Evolutionary conservation across 495 filamentous ascomycete species (phyloP).

Genomic region (Penicillium steckii): DNA sequence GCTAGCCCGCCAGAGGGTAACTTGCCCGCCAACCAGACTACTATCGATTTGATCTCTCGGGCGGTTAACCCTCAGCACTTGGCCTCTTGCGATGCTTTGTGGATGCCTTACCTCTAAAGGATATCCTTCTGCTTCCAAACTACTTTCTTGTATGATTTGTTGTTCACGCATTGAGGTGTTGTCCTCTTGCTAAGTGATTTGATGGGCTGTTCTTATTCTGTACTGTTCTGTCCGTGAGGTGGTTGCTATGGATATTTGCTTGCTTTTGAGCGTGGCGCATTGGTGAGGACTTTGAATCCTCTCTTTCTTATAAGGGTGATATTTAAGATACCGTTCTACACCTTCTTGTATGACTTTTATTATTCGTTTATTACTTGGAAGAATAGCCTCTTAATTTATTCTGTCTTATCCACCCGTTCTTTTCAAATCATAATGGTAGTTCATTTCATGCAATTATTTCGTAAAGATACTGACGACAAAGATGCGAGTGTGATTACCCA

Average conservation of each 20-base stretch:
- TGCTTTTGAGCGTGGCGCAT: constrained; percentile 37
- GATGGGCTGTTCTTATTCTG: neutral
- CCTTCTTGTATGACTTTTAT: constrained; percentile 20
- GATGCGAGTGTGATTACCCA: too few species aligned
- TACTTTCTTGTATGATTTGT: constrained; percentile 14
- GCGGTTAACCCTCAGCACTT: constrained; percentile 86
- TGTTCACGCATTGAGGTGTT: constrained; percentile 5
- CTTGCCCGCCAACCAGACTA: constrained; percentile 92
- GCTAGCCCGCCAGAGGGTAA: constrained; percentile 63
- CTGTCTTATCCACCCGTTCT: neutral
- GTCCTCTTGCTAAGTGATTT: neutral
- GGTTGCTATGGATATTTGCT: constrained; percentile 14
- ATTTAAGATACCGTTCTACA: constrained; percentile 28
- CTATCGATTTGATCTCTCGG: constrained; percentile 83
- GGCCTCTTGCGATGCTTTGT: constrained; percentile 81
- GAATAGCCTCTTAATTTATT: constrained; percentile 11
- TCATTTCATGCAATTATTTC: neutral
- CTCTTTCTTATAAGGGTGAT: constrained; percentile 10
- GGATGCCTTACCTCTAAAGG: constrained; percentile 90
- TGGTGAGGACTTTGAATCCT: neutral
- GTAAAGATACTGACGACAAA: too few species aligned
- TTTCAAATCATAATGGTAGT: constrained; percentile 1
- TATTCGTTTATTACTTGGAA: constrained; percentile 4
- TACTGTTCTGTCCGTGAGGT: constrained; percentile 12
- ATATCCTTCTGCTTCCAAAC: constrained; percentile 16